Evolutionary conservation across 2,329 filamentous ascomycete genomes (phyloP).

Genomic region (Drechslerella coelobrocha): DNA sequence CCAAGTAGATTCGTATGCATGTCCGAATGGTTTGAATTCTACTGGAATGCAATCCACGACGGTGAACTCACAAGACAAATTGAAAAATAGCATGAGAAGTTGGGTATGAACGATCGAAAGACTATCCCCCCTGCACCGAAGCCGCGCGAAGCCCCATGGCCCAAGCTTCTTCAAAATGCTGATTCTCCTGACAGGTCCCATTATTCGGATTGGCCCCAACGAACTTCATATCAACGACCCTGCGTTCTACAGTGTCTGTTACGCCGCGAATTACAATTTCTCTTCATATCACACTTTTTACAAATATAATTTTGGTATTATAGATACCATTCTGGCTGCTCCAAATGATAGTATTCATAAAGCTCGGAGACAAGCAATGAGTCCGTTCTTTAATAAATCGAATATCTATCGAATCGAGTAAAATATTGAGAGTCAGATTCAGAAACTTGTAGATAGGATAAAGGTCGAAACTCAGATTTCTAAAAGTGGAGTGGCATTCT

Average conservation of each 20-base stretch:
- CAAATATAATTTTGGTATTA: neutral
- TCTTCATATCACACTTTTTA: neutral
- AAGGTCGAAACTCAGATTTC: neutral
- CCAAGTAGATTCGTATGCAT: constrained; percentile 4
- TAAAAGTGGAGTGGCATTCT: neutral
- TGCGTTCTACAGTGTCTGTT: constrained; percentile 4
- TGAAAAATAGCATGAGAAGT: constrained; percentile 16
- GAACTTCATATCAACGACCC: constrained; percentile 23
- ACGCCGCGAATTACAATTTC: constrained; percentile 17
- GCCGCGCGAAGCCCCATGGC: too few relatives aligned
- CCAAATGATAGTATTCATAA: neutral
- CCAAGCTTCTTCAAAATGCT: neutral
- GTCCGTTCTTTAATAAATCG: constrained; percentile 2
- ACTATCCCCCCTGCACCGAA: neutral
- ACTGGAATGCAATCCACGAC: constrained; percentile 10
- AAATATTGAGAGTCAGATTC: constrained; percentile 4
- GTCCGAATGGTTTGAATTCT: constrained; percentile 9
- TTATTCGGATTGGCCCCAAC: constrained; percentile 24
- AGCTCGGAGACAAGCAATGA: neutral
- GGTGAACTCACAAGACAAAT: neutral
- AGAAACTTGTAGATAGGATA: neutral
- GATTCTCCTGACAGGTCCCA: constrained; percentile 7
- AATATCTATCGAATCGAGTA: neutral
- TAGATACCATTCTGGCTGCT: neutral
- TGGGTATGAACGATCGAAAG: neutral